Evolutionary conservation across 768 basidiomycete species (phyloP), one percentile per base, ranked within the genome.

Genomic region (Suillus bovinus): DNA sequence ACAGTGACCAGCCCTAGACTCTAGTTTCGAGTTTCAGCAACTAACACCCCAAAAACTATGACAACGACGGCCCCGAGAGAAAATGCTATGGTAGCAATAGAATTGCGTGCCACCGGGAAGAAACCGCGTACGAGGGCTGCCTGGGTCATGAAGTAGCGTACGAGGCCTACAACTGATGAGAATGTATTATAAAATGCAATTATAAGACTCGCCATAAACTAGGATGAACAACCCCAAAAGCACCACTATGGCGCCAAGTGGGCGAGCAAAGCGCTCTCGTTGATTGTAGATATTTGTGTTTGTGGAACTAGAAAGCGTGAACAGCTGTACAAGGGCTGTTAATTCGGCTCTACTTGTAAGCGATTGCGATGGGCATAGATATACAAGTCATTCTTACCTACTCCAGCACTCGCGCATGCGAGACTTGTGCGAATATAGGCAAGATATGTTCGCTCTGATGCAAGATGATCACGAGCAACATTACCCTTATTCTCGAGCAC

Each of bases 401-500:
- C 84, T 36, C 86, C 86, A 5, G 84, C 76, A 2, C 84, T 81
- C 4, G 85, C 82, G 41, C 86, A 77, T 1, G 84, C 81, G 53
- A 88, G 75, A 67, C 86, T 86, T 3, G 86, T 88, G n/a, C 86
- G 79, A 55, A 86, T 76, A 65, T 87, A 88, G 14, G 86, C 85
- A 41, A 88, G 73, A 67, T 85, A 87, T 2, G 86, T 87, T 53
- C 86, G 76, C 66, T 88, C 86, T 17, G 81, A 83, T 2, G 86
- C 86, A 0, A 88, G 75, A 66, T 88, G 86, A 66, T 88, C 86
- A 11, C 86, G 79, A 9, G 86, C 86, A 3, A 86, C 84, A 64
- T 82, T 86, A 10, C 86, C 86, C 24, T 79, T 79, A 69, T 88
- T 88, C 68, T 86, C 80, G 36, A 88, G 73, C 2, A 75, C 70